A percentile compares a stretch with the other conserved stretches of the same genome.
These are phyloP conservation scores for Pseudocercospora cruenta DNA, from an alignment of 2,329 filamentous ascomycete genomes.

Conservation along the genomic window DNA sequence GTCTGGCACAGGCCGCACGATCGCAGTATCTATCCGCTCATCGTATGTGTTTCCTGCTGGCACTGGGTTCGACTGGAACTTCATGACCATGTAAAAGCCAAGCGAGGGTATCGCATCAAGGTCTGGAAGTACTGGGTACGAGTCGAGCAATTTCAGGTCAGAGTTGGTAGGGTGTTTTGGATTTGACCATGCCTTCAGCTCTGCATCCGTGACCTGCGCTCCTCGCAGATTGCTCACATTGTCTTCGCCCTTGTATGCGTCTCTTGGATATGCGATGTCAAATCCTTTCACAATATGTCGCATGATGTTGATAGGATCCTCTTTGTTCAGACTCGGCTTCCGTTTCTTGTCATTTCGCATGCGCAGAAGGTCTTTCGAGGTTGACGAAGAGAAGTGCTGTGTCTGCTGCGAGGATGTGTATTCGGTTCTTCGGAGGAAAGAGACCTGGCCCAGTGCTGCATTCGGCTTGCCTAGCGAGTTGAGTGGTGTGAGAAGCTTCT, in stretches of 20 bases:
- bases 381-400: conserved; percentile 56
- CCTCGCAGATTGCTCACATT: conserved; percentile 57
- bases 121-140: conserved; percentile 65
- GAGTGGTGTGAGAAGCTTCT: conserved; percentile 79
- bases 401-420: conserved; percentile 71
- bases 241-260: conserved; percentile 71
- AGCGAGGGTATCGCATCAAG: conserved; percentile 62
- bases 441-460: conserved; percentile 75
- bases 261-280: conserved; percentile 65
- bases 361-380: conserved; percentile 56
- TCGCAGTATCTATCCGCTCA: conserved; percentile 61
- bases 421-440: conserved; percentile 93
- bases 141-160: conserved; percentile 60
- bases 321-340: conserved; percentile 49
- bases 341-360: conserved; percentile 46
- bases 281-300: conserved; percentile 66
- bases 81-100: conserved; percentile 63
- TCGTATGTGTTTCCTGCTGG: conserved; percentile 56
- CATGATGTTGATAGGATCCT: conserved; percentile 65
- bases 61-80: conserved; percentile 64
- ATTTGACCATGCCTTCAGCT: conserved; percentile 62
- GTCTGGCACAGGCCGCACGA: conserved; percentile 56
- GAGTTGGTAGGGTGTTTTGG: conserved; percentile 64
- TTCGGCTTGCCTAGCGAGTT: conserved; percentile 84
- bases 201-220: conserved; percentile 57